phyloP scores from a whole-genome alignment of 257 asterid species.

The Capsicum chinense region DNA sequence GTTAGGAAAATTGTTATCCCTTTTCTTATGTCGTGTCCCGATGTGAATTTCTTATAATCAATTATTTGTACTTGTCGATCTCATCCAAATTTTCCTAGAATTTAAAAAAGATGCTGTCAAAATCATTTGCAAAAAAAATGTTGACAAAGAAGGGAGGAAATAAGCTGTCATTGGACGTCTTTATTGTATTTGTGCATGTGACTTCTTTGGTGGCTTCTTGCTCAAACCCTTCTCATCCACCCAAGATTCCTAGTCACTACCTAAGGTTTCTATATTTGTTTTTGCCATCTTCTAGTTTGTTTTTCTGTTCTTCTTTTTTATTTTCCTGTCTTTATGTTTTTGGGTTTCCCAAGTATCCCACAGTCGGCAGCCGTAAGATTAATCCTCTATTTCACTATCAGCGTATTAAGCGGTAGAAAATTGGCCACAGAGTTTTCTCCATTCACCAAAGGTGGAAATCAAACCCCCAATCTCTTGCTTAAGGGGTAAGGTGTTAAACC shows the following conservation, averaged over 20 bases:
- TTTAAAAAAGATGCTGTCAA: background rate
- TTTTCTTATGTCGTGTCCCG: background rate
- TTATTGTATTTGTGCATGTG: slow-evolving; percentile 24
- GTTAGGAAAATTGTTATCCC: background rate
- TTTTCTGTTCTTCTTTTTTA: too few relatives aligned
- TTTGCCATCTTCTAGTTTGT: too few relatives aligned
- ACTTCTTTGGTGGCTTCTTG: slow-evolving; percentile 3
- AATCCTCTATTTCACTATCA: too few relatives aligned
- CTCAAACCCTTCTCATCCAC: background rate
- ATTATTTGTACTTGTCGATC: background rate
- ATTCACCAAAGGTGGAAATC: too few relatives aligned
- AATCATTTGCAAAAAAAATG: slow-evolving; percentile 1
- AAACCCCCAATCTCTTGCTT: too few relatives aligned
- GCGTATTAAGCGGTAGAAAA: too few relatives aligned
- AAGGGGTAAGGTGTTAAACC: too few relatives aligned
- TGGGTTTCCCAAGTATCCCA: too few relatives aligned
- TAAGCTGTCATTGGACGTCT: slow-evolving; percentile 16
- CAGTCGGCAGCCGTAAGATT: too few relatives aligned
- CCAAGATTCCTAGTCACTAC: background rate
- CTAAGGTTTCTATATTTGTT: background rate
- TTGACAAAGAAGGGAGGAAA: background rate
- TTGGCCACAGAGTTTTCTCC: too few relatives aligned
- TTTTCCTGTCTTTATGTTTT: too few relatives aligned
- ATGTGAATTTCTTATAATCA: background rate
- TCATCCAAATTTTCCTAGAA: background rate